A percentile compares a stretch with the other conserved stretches of the same genome.
Evolutionary conservation across 257 asterid species (phyloP).

Genomic region (Sherardia arvensis): DNA sequence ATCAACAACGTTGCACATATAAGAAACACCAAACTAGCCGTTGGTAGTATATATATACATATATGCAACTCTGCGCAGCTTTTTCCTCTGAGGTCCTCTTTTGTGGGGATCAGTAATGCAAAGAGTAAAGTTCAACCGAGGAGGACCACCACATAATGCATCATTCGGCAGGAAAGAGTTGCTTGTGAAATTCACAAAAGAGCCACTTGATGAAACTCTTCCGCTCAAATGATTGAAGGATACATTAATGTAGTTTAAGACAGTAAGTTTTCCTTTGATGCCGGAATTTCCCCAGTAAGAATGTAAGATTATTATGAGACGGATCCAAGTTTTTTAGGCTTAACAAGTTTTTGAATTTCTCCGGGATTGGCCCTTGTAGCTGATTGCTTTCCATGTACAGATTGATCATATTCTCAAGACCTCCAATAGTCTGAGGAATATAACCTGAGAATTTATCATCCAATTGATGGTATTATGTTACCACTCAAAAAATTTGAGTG

Average conservation of each 20-base stretch:
- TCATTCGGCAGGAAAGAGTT: neutral
- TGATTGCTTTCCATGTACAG: neutral
- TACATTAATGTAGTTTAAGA: neutral
- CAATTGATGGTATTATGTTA: neutral
- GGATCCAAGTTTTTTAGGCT: neutral
- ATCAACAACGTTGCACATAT: neutral
- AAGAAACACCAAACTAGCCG: neutral
- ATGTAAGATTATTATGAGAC: neutral
- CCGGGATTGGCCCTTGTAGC: neutral
- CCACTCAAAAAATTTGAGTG: neutral
- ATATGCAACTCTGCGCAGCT: neutral
- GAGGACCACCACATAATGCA: constrained; percentile 8
- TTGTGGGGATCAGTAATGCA: neutral
- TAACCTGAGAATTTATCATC: neutral
- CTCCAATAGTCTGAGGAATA: neutral
- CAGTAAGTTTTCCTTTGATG: neutral
- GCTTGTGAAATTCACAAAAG: neutral
- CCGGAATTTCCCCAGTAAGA: neutral
- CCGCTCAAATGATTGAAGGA: neutral
- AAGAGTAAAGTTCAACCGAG: neutral
- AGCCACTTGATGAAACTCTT: neutral
- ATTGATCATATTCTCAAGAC: neutral
- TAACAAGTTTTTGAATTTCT: neutral
- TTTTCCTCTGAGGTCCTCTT: neutral
- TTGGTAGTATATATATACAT: neutral